Evolutionary conservation across 345 rosid genomes (phyloP), one percentile per base, ranked within the genome.

Genomic region (Kernera saxatilis): DNA sequence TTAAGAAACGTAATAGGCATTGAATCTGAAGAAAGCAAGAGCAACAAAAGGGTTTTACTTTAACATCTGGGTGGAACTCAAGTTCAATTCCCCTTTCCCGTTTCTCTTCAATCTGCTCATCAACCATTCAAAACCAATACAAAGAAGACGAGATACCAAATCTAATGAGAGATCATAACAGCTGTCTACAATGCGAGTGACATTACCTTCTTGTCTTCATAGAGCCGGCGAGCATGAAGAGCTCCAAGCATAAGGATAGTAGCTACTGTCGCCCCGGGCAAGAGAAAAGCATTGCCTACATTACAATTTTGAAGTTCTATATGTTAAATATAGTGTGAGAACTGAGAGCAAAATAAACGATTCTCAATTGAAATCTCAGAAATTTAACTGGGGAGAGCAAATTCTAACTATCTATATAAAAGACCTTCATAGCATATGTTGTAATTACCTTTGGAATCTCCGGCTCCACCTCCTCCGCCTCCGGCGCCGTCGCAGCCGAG

Each of bases 241-340:
- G 84, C 96, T 36, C 96, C 97, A 49, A 94, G 95, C 99, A 94
- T 94, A 69, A 94, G 90, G 3, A 94, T 70, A 58, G 96, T 89
- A 37, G 99, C 97, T 25, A 82, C 81, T 13, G 97, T 94, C 33
- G 99, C 99, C 53, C 96, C 95, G 3, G 99, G 95, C 63, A 94
- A 51, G 71, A 91, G 76, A 78, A 85, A 86, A 48, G 69, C 65
- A 69, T 82, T 89, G 56, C 96, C 99, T 90, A 77, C 66, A 77
- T 29, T 39, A 56, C 29, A 44, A 19, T 40, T 17, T 17, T 5
- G 8, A 73, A 2, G 14, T 7, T 30, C 9, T n/a, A 29, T 5
- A 51, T 41, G 22, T 32, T 18, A 54, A 36, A 49, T 21, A 8
- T 53, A 32, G 22, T n/a, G 14, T 8, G 36, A 10, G 15, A 41